Evolutionary conservation across 176 grass and related monocot species (phyloP).

Genomic region (Aegilops umbellulata): DNA sequence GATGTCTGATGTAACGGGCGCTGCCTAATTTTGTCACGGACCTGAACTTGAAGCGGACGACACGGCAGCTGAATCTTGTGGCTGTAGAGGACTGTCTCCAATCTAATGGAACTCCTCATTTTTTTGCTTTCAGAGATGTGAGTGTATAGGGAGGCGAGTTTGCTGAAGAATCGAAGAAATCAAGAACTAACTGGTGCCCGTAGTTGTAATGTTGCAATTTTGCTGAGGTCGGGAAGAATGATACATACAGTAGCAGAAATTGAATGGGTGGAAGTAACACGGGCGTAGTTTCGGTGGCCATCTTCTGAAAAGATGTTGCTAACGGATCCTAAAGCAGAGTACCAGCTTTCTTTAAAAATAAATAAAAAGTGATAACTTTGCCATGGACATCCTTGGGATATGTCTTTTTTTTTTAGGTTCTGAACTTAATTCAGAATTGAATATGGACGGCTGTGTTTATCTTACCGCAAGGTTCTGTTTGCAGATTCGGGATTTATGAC

Average conservation of each 20-base stretch:
- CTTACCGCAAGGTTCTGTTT: no score
- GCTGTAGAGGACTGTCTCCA: neutral
- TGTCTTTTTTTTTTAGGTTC: no score
- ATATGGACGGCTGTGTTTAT: no score
- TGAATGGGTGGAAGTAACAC: neutral
- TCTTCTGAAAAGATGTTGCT: no score
- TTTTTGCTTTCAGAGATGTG: neutral
- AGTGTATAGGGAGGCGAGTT: neutral
- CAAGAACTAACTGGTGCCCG: neutral
- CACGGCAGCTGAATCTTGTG: neutral
- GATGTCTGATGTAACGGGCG: neutral
- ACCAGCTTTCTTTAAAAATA: no score
- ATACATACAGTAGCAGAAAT: neutral
- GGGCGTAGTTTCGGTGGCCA: no score
- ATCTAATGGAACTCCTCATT: neutral
- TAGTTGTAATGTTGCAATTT: constrained; percentile 16
- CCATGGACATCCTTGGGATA: no score
- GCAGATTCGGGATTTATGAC: no score
- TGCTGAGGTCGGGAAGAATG: neutral
- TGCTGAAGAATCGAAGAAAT: neutral
- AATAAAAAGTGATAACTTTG: no score
- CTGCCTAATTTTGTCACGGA: neutral
- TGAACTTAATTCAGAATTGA: no score
- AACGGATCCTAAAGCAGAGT: no score
- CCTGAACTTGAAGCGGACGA: neutral